A percentile compares a stretch with the other conserved stretches of the same genome.
Conservation (phyloP, 345 rosid genomes). For the Cardiospermum halicacabum region DNA sequence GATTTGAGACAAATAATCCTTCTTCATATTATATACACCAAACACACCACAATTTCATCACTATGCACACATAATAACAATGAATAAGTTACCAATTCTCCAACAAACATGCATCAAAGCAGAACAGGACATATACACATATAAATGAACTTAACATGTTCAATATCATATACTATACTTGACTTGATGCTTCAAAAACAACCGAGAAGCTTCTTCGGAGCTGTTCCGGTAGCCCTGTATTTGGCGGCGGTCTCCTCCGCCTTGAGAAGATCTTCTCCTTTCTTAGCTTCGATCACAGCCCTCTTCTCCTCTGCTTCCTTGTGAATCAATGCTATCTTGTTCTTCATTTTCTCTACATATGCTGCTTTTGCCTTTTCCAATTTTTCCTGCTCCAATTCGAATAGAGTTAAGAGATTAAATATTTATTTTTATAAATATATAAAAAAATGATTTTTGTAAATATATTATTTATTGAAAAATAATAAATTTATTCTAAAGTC, state of each 20-base stretch:
- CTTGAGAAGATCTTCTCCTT: slow-evolving; percentile 79
- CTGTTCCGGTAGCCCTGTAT: slow-evolving; percentile 68
- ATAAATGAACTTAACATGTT: not conserved
- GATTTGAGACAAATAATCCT: slow-evolving; percentile 11
- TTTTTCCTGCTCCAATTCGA: slow-evolving; percentile 46
- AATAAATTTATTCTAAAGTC: too few relatives aligned
- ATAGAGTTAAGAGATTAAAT: too few relatives aligned
- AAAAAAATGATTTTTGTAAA: too few relatives aligned
- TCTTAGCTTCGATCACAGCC: slow-evolving; percentile 70
- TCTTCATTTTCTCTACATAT: slow-evolving; percentile 76
- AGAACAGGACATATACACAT: slow-evolving; percentile 23
- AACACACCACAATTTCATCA: slow-evolving; percentile 14
- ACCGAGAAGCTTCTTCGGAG: slow-evolving; percentile 64
- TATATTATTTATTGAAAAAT: too few relatives aligned
- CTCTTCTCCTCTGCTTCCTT: slow-evolving; percentile 81
- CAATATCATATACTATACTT: not conserved
- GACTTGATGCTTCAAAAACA: slow-evolving; percentile 30
- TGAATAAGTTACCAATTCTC: slow-evolving; percentile 5
- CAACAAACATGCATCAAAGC: slow-evolving; percentile 19
- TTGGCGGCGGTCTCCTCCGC: slow-evolving; percentile 86
- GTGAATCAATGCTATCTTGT: slow-evolving; percentile 68
- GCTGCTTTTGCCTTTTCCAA: slow-evolving; percentile 77
- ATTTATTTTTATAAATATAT: too few relatives aligned
- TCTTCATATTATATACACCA: slow-evolving; percentile 14
- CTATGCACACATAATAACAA: slow-evolving; percentile 13